phyloP scores from a whole-genome alignment of 805 yeast species.

The Priceomyces haplophilus region DNA sequence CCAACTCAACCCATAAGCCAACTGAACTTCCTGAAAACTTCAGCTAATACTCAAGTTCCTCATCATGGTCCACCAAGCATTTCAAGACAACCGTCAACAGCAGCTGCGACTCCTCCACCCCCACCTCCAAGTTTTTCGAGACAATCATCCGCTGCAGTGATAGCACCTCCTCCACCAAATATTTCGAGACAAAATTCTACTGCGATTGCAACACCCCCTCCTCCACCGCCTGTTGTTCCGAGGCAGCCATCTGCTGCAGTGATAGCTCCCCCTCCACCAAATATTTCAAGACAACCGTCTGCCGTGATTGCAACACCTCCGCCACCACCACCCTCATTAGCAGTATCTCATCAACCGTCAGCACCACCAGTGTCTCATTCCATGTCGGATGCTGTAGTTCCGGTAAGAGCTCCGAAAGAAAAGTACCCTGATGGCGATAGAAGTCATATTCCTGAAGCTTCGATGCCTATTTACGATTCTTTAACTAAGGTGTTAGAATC shows the following conservation, averaged over 20 bases:
- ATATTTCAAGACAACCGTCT: slow-evolving; percentile 15
- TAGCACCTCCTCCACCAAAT: slow-evolving; percentile 9
- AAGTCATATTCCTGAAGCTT: slow-evolving; percentile 58
- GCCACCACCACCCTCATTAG: slow-evolving; percentile 5
- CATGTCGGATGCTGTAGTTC: slow-evolving; percentile 31
- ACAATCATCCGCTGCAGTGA: slow-evolving; percentile 18
- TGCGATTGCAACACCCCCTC: slow-evolving; percentile 13
- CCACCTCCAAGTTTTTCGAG: slow-evolving; percentile 9
- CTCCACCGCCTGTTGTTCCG: too few species aligned
- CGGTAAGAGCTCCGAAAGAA: slow-evolving; percentile 14
- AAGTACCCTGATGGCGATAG: slow-evolving; percentile 64
- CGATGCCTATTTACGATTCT: slow-evolving; percentile 55
- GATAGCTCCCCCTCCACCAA: slow-evolving; percentile 7
- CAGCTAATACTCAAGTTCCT: slow-evolving; percentile 8
- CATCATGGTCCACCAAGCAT: slow-evolving; percentile 5
- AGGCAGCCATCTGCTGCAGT: slow-evolving; percentile 16
- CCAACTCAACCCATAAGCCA: slow-evolving; percentile 13
- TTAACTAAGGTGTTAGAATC: slow-evolving; percentile 54
- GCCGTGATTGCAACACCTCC: slow-evolving; percentile 31
- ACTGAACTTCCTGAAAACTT: slow-evolving; percentile 18
- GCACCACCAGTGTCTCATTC: slow-evolving; percentile 12
- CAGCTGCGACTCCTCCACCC: neutral
- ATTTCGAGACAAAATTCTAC: slow-evolving; percentile 4
- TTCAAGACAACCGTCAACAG: slow-evolving; percentile 12
- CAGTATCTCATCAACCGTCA: slow-evolving; percentile 2